A percentile compares a stretch with the other conserved stretches of the same genome.
Conservation (phyloP, 73 alveolate species). For the Durusdinium trenchii region DNA sequence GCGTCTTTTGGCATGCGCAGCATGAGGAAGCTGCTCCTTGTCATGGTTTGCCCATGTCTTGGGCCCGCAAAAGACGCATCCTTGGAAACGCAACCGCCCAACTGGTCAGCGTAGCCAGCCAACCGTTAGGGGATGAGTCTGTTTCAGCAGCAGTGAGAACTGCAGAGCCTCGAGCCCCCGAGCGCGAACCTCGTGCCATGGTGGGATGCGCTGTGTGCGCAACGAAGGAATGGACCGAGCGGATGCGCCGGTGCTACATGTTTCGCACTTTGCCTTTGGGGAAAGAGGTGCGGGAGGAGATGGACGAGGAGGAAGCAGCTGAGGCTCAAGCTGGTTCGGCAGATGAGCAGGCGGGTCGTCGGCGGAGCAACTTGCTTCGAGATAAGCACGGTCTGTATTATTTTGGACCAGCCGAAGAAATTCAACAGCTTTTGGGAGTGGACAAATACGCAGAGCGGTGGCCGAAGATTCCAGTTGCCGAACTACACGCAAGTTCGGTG, state of each 20-base stretch:
- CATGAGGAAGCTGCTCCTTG: not conserved
- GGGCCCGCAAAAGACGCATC: not conserved
- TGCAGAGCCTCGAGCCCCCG: not conserved
- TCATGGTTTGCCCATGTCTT: not conserved
- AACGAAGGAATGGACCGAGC: not conserved
- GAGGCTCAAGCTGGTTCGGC: not conserved
- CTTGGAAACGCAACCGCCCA: not conserved
- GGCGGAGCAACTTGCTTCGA: not conserved
- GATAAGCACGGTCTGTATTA: not conserved
- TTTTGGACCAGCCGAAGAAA: not conserved
- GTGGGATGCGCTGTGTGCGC: not conserved
- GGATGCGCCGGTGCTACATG: not conserved
- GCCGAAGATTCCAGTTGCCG: not conserved
- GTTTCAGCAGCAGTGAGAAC: not conserved
- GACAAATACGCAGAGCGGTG: not conserved
- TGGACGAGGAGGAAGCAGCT: not conserved
- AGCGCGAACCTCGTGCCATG: not conserved
- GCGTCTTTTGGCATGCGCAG: not conserved
- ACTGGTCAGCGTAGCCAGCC: not conserved
- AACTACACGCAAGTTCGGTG: not conserved
- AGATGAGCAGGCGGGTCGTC: not conserved
- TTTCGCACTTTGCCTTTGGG: not conserved
- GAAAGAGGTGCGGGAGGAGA: not conserved
- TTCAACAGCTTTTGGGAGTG: not conserved
- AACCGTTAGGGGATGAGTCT: not conserved